Percentiles rank a stretch among this genome's conserved stretches.
phyloP scores from a whole-genome alignment of 805 yeast genomes.

The Ogataea methylovora region DNA sequence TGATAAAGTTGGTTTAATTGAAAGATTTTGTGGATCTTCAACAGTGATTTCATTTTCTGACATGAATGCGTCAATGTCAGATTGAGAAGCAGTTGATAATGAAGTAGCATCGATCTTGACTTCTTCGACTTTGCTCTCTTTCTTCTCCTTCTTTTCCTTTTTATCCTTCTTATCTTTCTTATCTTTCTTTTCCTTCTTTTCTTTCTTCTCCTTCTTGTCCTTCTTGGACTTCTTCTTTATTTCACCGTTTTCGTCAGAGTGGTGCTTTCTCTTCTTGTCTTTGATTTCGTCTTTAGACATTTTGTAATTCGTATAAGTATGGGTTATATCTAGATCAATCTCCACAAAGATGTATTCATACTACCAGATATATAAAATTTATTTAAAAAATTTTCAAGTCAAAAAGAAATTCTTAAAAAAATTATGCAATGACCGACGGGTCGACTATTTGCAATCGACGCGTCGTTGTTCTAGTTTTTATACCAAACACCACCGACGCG shows the following conservation, averaged over 20 bases:
- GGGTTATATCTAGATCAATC: no score
- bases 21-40: constrained; percentile 53
- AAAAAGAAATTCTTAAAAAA: no score
- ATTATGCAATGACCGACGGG: no score
- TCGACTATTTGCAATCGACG: no score
- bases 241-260: constrained; percentile 10
- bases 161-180: constrained; percentile 31
- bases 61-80: constrained; percentile 56
- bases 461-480: no score
- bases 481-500: no score
- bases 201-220: constrained; percentile 20
- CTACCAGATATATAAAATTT: no score
- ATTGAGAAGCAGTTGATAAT: constrained; percentile 34
- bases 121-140: constrained; percentile 25
- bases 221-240: constrained; percentile 21
- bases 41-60: constrained; percentile 69
- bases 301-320: no score
- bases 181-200: constrained; percentile 22
- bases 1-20: constrained; percentile 60
- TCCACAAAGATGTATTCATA: no score
- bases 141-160: constrained; percentile 32
- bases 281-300: constrained; percentile 20
- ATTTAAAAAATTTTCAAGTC: no score
- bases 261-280: constrained; percentile 22
- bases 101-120: constrained; percentile 9